A percentile compares a stretch with the other conserved stretches of the same genome.
Evolutionary conservation across 345 rosid genomes (phyloP).

Genomic region (Eucalyptus regnans): DNA sequence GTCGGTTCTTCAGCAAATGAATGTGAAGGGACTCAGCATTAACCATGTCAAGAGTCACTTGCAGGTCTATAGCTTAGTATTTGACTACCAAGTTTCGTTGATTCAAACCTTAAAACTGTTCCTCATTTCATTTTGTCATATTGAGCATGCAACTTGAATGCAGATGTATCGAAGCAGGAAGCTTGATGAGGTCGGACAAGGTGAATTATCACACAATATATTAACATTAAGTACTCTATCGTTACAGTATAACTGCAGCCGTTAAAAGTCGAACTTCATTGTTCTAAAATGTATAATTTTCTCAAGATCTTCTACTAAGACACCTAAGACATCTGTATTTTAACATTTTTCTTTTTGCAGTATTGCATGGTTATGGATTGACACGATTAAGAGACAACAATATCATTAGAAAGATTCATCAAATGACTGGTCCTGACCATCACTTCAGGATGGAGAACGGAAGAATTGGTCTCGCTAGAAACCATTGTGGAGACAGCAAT

Average conservation of each 20-base stretch:
- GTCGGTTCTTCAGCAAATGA: slow-evolving; percentile 76
- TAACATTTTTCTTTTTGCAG: background rate
- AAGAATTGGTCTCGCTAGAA: slow-evolving; percentile 11
- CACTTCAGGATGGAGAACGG: slow-evolving; percentile 33
- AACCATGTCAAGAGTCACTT: slow-evolving; percentile 91
- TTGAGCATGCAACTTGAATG: background rate
- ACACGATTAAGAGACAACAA: slow-evolving; percentile 6
- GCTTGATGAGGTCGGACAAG: slow-evolving; percentile 60
- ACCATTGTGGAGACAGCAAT: background rate
- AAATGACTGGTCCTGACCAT: background rate
- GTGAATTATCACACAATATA: slow-evolving; percentile 8
- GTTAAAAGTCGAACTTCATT: background rate
- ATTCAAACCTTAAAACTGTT: background rate
- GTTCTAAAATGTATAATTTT: background rate
- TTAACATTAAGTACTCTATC: background rate
- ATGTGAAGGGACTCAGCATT: slow-evolving; percentile 68
- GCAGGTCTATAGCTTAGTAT: slow-evolving; percentile 32
- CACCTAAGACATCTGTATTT: background rate
- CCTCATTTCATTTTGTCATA: background rate
- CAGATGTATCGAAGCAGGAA: slow-evolving; percentile 87
- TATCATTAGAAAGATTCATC: background rate
- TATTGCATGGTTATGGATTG: background rate
- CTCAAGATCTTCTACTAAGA: background rate
- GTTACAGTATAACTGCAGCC: background rate
- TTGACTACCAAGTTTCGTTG: background rate